Evolutionary conservation across 1,139 yeast genomes (phyloP), one percentile per base, ranked within the genome.

Genomic region (Blastobotrys niveus): DNA sequence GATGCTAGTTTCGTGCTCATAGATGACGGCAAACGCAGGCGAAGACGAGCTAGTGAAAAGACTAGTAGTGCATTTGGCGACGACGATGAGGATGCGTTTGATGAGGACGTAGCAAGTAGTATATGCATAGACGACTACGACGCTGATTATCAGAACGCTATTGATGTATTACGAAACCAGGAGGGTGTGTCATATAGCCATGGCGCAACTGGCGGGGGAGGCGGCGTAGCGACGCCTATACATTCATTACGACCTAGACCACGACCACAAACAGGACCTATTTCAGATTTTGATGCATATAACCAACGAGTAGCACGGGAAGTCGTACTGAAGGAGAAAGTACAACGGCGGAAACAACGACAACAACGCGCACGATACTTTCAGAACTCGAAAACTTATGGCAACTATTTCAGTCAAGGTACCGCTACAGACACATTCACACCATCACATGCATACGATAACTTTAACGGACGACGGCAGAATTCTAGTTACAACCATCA

Each of bases 241-340:
- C n/a, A n/a, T n/a, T n/a, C n/a, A n/a, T n/a, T n/a, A n/a, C n/a
- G n/a, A n/a, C n/a, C n/a, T n/a, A n/a, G 39, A n/a, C n/a, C n/a
- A n/a, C n/a, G n/a, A n/a, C n/a, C n/a, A n/a, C n/a, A n/a, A n/a
- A n/a, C n/a, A 43, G 19, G 32, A 40, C 22, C 25, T 43, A 35
- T 29, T 7, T 14, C 31, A 3, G 76, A 72, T 40, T 72, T 69
- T 50, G 70, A 66, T 20, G 57, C 54, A 20, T 72, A 70, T 48
- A 65, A 65, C 36, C 60, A 54, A 14, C 51, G 60, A 24, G 57
- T 69, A 0, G 63, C 64, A 17, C 52, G 61, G 27, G 71, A 68
- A 33, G 61, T 68, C n/a, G 52, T 57, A 15, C 51, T 67, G 6
- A 54, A 57, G 40, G 59, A 57, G 32, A 59, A 56, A 48, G 53